Conservation (phyloP, 2,329 filamentous ascomycete species). For the Fusarium siculi region DNA sequence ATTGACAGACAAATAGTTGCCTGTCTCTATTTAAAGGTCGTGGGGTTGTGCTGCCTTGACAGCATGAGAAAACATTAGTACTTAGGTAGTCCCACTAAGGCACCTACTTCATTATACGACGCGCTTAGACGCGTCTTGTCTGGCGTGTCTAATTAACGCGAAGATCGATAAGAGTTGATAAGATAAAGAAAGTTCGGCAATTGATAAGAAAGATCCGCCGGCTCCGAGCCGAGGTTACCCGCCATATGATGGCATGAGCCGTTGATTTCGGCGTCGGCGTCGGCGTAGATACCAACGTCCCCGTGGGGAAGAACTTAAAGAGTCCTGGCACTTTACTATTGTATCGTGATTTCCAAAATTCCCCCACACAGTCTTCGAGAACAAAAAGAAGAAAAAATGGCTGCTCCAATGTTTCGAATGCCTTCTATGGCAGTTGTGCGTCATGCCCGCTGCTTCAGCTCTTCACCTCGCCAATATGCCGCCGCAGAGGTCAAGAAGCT, state of each 20-base stretch:
- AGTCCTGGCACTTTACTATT: conserved; percentile 4
- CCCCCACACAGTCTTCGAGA: background rate
- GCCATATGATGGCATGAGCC: conserved; percentile 38
- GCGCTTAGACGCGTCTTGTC: conserved; percentile 38
- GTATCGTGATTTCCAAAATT: conserved; percentile 4
- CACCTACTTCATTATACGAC: conserved; percentile 1
- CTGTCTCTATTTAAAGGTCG: conserved; percentile 31
- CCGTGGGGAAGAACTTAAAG: conserved; percentile 27
- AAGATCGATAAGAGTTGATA: conserved; percentile 17
- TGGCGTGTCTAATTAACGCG: conserved; percentile 35
- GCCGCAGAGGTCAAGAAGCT: conserved; percentile 81
- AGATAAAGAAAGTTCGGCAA: conserved; percentile 31
- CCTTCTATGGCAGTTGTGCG: conserved; percentile 50
- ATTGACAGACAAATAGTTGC: conserved; percentile 19
- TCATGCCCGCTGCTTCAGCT: conserved; percentile 73
- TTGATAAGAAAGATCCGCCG: conserved; percentile 17
- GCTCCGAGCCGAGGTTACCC: conserved; percentile 57
- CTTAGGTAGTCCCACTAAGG: conserved; percentile 15
- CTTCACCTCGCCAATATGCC: conserved; percentile 67
- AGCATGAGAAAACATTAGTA: conserved; percentile 18
- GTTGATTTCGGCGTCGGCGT: conserved; percentile 9
- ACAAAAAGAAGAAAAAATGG: conserved; percentile 50
- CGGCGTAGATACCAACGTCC: conserved; percentile 5
- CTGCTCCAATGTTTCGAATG: conserved; percentile 52
- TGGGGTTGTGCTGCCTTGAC: conserved; percentile 33